Evolutionary conservation across 139 green algal genomes (phyloP), one percentile per base, ranked within the genome.

Genomic region (Asterochloris sp.): DNA sequence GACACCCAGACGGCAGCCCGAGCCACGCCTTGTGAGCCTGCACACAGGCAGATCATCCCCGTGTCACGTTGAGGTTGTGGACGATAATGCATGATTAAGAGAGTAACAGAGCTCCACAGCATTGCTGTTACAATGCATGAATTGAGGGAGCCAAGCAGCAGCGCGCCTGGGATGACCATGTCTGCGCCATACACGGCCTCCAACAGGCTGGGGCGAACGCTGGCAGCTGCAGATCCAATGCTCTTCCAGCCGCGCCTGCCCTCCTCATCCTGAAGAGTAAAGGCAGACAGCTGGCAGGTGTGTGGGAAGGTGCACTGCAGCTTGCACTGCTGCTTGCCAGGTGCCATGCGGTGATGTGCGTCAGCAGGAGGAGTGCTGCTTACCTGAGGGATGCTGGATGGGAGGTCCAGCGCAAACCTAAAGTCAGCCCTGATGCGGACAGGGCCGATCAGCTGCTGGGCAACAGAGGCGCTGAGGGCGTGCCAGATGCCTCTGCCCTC

Each of bases 381-480:
- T 26, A 81, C 80, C 38, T 81, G 71, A 13, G 88, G 83, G 54
- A 87, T 64, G 54, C 75, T 84, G 60, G 83, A 82, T 11, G 82
- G 89, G 19, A 83, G 38, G 71, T 90, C 84, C 29, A 95, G 83
- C 17, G 88, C 91, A 63, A 91, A 91, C 29, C 93, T 78, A n/a
- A 89, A 85, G 81, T 96, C 93, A 13, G 85, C 88, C 13, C 88
- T 78, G 13, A 87, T 81, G 11, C 93, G 86, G 69, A 97, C 64
- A 24, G 93, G 93, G 0, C 93, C 93, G 10, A 91, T n/a, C 13
- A 97, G 73, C 88, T 97, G 93, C 87, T 97, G 93, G 0, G 84
- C 82, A 1, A 90, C 38, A 0, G 90, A 94, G 11, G 92, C 73
- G 73, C 86, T 93, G 13, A 94, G 86, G 0, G 89, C 84, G 73